Conservation (phyloP, 1,139 yeast species). For the Wickerhamomyces sp. region DNA sequence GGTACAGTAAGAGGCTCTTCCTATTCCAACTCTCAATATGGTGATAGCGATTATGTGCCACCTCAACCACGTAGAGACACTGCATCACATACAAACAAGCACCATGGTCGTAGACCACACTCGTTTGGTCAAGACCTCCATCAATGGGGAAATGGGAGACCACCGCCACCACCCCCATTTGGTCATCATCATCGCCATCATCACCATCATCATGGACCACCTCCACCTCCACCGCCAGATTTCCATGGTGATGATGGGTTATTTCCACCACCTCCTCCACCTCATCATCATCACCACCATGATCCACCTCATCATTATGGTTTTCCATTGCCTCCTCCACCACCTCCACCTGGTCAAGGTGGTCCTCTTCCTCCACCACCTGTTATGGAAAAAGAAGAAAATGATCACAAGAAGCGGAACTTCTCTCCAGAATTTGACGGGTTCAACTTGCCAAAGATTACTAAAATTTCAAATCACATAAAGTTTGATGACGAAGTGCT, state of each 20-base stretch:
- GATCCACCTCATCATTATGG: slow-evolving; percentile 4
- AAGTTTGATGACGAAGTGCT: slow-evolving; percentile 26
- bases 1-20: slow-evolving; percentile 4
- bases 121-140: neutral
- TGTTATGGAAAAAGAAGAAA: slow-evolving; percentile 6
- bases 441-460: slow-evolving; percentile 10
- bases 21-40: slow-evolving; percentile 5
- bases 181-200: slow-evolving; percentile 5
- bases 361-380: slow-evolving; percentile 10
- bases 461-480: slow-evolving; percentile 9
- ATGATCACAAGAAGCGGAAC: slow-evolving; percentile 9
- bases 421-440: slow-evolving; percentile 1
- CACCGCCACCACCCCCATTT: slow-evolving; percentile 5
- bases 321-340: slow-evolving; percentile 4
- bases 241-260: slow-evolving; percentile 4
- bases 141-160: slow-evolving; percentile 3
- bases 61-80: neutral
- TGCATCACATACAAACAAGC: neutral
- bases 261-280: slow-evolving; percentile 7
- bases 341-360: slow-evolving; percentile 7
- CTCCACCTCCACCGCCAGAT: slow-evolving; percentile 3
- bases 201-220: slow-evolving; percentile 1
- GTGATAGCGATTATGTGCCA: slow-evolving; percentile 1
- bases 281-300: slow-evolving; percentile 4
- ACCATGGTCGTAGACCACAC: slow-evolving; percentile 3